Evolutionary conservation across 768 basidiomycete genomes (phyloP), one percentile per base, ranked within the genome.

Genomic region (Serendipita sp.): DNA sequence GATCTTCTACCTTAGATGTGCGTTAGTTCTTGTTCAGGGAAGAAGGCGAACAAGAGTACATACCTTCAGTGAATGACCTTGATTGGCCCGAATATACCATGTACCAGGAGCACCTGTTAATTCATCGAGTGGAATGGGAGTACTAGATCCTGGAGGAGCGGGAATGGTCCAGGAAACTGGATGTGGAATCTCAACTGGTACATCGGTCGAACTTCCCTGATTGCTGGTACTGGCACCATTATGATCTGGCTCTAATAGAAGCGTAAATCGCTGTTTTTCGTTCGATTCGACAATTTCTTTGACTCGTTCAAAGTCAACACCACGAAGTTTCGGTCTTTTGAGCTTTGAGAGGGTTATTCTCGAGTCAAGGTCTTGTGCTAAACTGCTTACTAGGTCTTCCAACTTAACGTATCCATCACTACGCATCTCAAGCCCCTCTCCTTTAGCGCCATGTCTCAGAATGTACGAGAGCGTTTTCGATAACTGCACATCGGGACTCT

Each of bases 71-170:
- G 90, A 87, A 74, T 94, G 92, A 0, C 92, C 92, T 73, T 94
- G 92, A 68, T 89, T 91, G 5, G 92, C 92, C 40, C 86, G 80
- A 68, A 94, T 91, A 85, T 86, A 89, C 88, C 88, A 88, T n/a
- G 77, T 71, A 6, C 78, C 75, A 8, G 72, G 75, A 3, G 69
- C 68, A 36, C 63, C 68, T 8, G 67, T 69, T 29, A 71, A 60
- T 36, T 67, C 45, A 29, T 58, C 33, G 10, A 60, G 36, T 10
- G 10, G 2, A 4, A n/a, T 10, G 8, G 64, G 63, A 23, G 67
- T 55, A 63, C 76, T 75, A 33, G 37, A 10, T 13, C 43, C 27
- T 13, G 44, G 15, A 15, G 18, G n/a, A 29, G 62, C 3, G 31
- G 64, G 64, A 29, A 50, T 44, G 16, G 64, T 33, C 15, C 15